Base-by-base conservation (phyloP, 1,139 yeast species). In the Pneumocystis wakefieldiae region DNA sequence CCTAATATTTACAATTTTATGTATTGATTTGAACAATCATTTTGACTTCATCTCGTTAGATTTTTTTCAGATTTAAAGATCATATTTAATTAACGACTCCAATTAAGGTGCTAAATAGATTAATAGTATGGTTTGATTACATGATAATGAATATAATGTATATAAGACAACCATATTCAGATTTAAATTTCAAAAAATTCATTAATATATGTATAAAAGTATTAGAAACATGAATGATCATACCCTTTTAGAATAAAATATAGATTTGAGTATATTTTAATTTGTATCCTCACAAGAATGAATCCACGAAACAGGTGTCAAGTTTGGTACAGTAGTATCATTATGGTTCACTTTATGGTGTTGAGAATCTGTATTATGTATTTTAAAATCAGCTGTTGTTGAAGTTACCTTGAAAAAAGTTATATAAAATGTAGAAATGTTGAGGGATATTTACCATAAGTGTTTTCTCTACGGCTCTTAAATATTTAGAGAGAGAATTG, bases 401-500 rank as follows among this genome's bases (percentile, higher is more conserved):
- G 59, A 37, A 10, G 59, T 57, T 37, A 57, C 59, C 59, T 57
- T 57, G 32, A 14, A 57, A 39, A 39, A 37, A 19, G 24, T 57
- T 24, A 57, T 32, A 32, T 7, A 32, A 39, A 57, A 57, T 8
- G 24, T 6, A 57, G 12, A 12, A 37, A 19, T 57, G 12, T 28
- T 10, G 1, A 57, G 1, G 29, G 7, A 10, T 15, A 15, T 55
- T 7, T 57, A 57, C 59, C 41, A 37, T 57, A 19, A 57, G 12
- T 39, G 73, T 71, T 29, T 70, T 70, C 35, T 72, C 73, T 32
- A 77, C 61, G 0, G 80, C 80, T 17, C 71, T 67, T 1, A 76
- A 65, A 60, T 72, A 77, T 67, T 76, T 77, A 42, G 73, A 73
- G 0, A 72, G 73, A 35, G 70, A 72, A 29, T 71, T 69, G 48